These are phyloP conservation scores for Tolypocladium cylindrosporum DNA, from an alignment of 2,329 filamentous ascomycete genomes.

Conservation along the genomic window DNA sequence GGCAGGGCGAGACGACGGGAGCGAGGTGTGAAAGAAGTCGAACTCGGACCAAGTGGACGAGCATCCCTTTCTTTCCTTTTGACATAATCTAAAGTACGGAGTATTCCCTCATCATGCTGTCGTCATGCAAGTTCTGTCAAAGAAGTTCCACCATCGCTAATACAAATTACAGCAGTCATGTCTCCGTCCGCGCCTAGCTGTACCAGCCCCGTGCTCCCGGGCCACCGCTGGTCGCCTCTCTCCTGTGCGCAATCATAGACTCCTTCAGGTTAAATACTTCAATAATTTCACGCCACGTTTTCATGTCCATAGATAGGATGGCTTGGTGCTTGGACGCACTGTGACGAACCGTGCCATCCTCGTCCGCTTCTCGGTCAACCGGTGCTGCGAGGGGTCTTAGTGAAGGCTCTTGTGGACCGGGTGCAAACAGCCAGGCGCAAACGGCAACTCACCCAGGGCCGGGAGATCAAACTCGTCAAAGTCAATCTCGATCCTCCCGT, in stretches of 20 bases:
- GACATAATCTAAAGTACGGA: background rate
- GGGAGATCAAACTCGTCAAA: conserved; percentile 66
- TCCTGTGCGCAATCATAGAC: conserved; percentile 75
- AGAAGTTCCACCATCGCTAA: background rate
- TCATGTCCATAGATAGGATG: conserved; percentile 79
- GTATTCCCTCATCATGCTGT: background rate
- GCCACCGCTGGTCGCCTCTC: conserved; percentile 42
- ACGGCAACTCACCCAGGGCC: conserved; percentile 57
- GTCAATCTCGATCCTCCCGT: conserved; percentile 67
- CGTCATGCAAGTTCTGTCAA: background rate
- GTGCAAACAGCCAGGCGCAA: background rate
- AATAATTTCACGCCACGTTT: conserved; percentile 71
- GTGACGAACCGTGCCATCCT: conserved; percentile 34
- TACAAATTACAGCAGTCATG: background rate
- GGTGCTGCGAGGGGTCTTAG: conserved; percentile 15
- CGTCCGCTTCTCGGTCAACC: conserved; percentile 31
- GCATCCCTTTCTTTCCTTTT: background rate
- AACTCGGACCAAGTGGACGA: background rate
- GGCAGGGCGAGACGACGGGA: background rate
- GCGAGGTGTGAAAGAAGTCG: background rate
- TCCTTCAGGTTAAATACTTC: conserved; percentile 66
- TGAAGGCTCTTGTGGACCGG: background rate
- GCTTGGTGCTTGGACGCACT: conserved; percentile 68
- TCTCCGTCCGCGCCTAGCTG: conserved; percentile 28
- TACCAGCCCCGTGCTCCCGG: conserved; percentile 58